phyloP scores from a whole-genome alignment of 2,329 filamentous ascomycete species.

The Colletotrichum falcatum region DNA sequence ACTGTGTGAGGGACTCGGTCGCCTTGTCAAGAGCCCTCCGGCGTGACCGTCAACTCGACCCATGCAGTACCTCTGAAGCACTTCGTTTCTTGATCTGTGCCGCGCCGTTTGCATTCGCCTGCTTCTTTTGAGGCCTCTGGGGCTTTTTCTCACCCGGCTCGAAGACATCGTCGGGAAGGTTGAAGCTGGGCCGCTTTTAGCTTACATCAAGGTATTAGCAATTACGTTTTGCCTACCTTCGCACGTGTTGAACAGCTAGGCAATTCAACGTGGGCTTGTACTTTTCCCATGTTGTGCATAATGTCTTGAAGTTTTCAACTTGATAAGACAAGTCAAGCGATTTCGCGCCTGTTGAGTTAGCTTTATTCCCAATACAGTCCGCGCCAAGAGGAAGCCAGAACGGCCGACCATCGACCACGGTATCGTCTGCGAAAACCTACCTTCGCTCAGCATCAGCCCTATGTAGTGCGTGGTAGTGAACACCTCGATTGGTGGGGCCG shows the following conservation, averaged over 20 bases:
- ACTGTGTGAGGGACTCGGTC: conserved; percentile 57
- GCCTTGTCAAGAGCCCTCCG: conserved; percentile 12
- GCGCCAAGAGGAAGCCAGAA: not conserved
- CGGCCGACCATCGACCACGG: conserved; percentile 35
- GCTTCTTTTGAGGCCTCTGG: conserved; percentile 57
- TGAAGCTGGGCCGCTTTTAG: conserved; percentile 68
- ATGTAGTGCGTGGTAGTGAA: conserved; percentile 97
- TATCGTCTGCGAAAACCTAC: conserved; percentile 60
- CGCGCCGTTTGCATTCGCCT: conserved; percentile 52
- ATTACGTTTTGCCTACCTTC: conserved; percentile 73
- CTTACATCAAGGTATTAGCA: not conserved
- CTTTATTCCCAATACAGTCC: conserved; percentile 10
- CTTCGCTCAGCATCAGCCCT: conserved; percentile 82
- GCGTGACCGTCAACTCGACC: conserved; percentile 7
- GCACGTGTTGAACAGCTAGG: conserved; percentile 84
- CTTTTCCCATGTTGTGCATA: conserved; percentile 80
- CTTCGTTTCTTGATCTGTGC: conserved; percentile 61
- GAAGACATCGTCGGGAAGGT: conserved; percentile 92
- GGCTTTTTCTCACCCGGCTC: conserved; percentile 81
- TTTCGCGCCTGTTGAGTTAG: conserved; percentile 69
- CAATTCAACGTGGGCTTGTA: conserved; percentile 82
- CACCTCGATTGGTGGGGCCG: conserved; percentile 57
- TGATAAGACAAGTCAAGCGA: conserved; percentile 83
- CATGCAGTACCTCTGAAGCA: conserved; percentile 57
- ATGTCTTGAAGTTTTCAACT: conserved; percentile 87